Evolutionary conservation across 169 alveolate species (phyloP).

Genomic region (Eimeria necatrix): DNA sequence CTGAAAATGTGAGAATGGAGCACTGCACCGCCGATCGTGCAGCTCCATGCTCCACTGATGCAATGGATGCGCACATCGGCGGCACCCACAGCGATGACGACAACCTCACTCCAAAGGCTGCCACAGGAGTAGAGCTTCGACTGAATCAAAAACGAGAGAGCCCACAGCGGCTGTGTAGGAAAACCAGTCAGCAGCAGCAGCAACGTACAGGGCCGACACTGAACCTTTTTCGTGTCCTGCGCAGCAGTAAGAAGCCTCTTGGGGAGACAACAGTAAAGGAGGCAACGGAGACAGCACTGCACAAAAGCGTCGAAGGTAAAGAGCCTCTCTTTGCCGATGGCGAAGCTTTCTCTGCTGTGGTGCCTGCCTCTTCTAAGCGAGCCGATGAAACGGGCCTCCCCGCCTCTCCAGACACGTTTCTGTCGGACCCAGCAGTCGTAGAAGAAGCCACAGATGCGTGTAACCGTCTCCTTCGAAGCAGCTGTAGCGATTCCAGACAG

Average conservation of each 20-base stretch:
- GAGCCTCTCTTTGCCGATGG: background rate
- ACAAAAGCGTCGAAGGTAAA: background rate
- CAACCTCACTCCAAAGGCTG: background rate
- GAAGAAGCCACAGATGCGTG: slow-evolving; percentile 8
- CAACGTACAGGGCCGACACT: background rate
- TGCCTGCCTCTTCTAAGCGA: background rate
- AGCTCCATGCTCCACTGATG: too few relatives aligned
- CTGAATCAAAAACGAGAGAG: background rate
- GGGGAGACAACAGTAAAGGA: slow-evolving; percentile 2
- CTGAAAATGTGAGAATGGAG: too few relatives aligned
- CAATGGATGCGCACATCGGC: too few relatives aligned
- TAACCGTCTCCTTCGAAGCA: background rate
- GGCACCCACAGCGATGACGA: background rate
- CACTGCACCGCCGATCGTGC: too few relatives aligned
- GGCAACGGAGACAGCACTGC: slow-evolving; percentile 14
- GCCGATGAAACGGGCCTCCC: slow-evolving; percentile 35
- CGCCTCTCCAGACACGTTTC: slow-evolving; percentile 49
- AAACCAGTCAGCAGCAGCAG: slow-evolving; percentile 1
- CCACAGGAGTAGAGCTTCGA: background rate
- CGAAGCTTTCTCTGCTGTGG: background rate
- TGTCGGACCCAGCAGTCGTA: background rate
- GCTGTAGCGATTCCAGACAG: background rate
- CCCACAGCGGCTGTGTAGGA: slow-evolving; percentile 26
- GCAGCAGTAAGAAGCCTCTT: slow-evolving; percentile 13
- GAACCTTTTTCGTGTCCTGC: slow-evolving; percentile 29